Base-by-base conservation (phyloP, 441 rosid genomes). In the Cnidoscolus chayamansa region DNA sequence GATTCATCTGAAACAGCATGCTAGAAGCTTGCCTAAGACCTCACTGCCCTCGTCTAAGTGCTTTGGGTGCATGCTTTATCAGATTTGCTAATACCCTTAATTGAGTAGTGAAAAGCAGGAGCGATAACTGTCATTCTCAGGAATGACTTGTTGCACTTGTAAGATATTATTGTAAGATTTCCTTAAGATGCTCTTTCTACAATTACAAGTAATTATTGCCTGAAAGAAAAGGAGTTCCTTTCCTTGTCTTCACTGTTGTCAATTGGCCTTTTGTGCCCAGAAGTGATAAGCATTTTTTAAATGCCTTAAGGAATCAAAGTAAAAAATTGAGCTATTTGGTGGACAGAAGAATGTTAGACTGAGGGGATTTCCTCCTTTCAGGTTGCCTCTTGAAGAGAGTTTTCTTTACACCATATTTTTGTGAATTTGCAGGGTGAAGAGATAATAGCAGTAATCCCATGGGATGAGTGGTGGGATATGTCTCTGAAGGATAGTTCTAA, bases 381-480 rank as follows among this genome's bases (percentile, higher is more conserved):
- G 16, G 7, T 63, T 54, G 51, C 16, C 49, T 49, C 30, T 40
- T 64, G 17, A 10, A 67, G 19, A 32, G 51, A 3, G 8, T 49
- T 53, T 7, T 66, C 0, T 47, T 70, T 15, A 47, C 56, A 55
- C 3, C 31, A 13, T 31, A 16, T 60, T 54, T 15, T 65, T 74
- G 54, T 71, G 63, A 62, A 53, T 77, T 80, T 65, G 20, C 82
- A 94, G 98, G 99, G 98, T 76, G 99, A 94, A 86, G 96, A 92
- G 76, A 85, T 88, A 67, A 92, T 90, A 71, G 96, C 86, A 70
- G 82, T 92, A 67, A 82, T 92, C 68, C 88, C 91, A 66, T 94
- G 99, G 99, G 94, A 92, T 74, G 98, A 94, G 74, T 94, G 97
- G 99, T 94, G 97, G 99, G 92, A 86, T 60, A 70, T 90, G 59